Conservation (phyloP, 2,329 filamentous ascomycete species). For the Coniochaeta sp. region DNA sequence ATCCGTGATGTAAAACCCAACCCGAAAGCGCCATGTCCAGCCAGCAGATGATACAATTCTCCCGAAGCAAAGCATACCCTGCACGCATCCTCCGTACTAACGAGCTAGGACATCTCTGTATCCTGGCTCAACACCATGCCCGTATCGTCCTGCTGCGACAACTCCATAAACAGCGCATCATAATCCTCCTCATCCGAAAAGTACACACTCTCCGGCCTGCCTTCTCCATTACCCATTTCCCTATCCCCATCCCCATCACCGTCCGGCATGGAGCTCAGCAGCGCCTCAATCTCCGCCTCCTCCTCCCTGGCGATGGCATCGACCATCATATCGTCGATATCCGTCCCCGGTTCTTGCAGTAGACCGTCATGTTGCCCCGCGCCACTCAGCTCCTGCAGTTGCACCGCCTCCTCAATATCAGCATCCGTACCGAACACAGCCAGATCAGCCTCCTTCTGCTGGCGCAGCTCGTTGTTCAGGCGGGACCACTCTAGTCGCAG, state of each 20-base stretch:
- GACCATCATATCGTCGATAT: slow-evolving; percentile 43
- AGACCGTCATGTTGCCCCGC: slow-evolving; percentile 10
- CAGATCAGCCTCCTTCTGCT: slow-evolving; percentile 30
- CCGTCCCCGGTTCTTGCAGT: slow-evolving; percentile 9
- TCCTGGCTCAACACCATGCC: not conserved
- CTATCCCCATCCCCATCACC: not conserved
- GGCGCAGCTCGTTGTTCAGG: slow-evolving; percentile 27
- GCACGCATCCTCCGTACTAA: not conserved
- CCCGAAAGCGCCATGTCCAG: not conserved
- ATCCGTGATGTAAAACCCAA: not conserved
- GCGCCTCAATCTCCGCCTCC: slow-evolving; percentile 49
- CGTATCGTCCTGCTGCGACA: slow-evolving; percentile 40
- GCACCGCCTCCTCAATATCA: slow-evolving; percentile 44
- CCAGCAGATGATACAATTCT: not conserved
- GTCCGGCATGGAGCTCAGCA: slow-evolving; percentile 41
- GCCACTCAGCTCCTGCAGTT: slow-evolving; percentile 18
- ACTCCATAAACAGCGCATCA: slow-evolving; percentile 58
- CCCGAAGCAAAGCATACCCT: not conserved
- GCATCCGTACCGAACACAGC: slow-evolving; percentile 34
- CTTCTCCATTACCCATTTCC: not conserved
- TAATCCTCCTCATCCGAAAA: slow-evolving; percentile 54
- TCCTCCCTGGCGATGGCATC: slow-evolving; percentile 45
- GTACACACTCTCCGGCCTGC: slow-evolving; percentile 24
- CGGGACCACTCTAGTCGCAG: slow-evolving; percentile 35
- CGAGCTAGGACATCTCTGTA: slow-evolving; percentile 34